Evolutionary conservation across 1,284 basidiomycete genomes (phyloP).

Genomic region (Malassezia cuniculi): DNA sequence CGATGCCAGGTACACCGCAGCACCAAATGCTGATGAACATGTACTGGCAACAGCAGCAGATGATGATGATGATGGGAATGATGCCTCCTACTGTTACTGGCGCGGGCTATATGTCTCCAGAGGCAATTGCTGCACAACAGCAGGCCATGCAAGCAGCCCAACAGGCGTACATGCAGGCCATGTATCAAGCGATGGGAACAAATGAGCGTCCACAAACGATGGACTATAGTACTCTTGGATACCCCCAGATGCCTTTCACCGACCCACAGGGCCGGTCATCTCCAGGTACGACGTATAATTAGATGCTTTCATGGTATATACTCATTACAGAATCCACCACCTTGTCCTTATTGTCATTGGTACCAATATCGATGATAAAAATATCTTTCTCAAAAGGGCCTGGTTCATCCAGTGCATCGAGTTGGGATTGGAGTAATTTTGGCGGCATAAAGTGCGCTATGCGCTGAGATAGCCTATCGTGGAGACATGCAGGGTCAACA

Average conservation of each 20-base stretch:
- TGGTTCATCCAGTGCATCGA: slow-evolving; percentile 65
- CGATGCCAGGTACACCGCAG: slow-evolving; percentile 21
- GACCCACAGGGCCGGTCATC: too few relatives aligned
- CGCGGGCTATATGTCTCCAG: slow-evolving; percentile 10
- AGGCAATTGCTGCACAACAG: slow-evolving; percentile 32
- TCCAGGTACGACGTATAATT: too few relatives aligned
- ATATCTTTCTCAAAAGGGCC: background rate
- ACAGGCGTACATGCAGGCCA: slow-evolving; percentile 42
- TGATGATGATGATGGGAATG: slow-evolving; percentile 48
- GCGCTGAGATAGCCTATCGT: slow-evolving; percentile 58
- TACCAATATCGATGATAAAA: background rate
- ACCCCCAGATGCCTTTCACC: too few relatives aligned
- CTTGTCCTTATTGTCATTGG: too few relatives aligned
- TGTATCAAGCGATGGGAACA: too few relatives aligned
- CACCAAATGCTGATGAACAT: slow-evolving; percentile 46
- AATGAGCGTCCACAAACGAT: too few relatives aligned
- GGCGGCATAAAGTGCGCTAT: slow-evolving; percentile 78
- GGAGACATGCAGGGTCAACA: slow-evolving; percentile 55
- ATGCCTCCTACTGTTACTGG: slow-evolving; percentile 21
- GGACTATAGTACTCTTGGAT: too few relatives aligned
- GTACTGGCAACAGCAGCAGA: slow-evolving; percentile 18
- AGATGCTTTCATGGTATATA: too few relatives aligned
- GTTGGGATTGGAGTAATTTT: slow-evolving; percentile 70
- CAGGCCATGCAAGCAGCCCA: slow-evolving; percentile 39
- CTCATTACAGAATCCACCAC: too few relatives aligned